A percentile compares a stretch with the other conserved stretches of the same genome.
Conservation (phyloP, 106 monocot species). For the Gastrodia elata region DNA sequence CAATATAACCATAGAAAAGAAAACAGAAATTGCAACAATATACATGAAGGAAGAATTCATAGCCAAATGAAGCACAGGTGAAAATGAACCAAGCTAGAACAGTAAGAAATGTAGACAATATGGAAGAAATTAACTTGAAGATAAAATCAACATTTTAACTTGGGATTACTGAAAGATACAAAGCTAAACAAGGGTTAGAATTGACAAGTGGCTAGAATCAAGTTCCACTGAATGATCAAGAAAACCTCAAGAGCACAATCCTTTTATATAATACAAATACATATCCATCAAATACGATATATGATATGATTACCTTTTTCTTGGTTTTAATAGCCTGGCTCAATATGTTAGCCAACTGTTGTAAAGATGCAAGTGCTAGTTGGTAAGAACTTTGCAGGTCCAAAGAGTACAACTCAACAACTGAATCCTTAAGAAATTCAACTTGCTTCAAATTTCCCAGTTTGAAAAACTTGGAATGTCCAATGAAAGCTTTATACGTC, state of each 20-base stretch:
- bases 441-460: conserved; percentile 38
- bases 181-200: neutral
- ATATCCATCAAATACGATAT: neutral
- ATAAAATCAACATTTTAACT: neutral
- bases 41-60: neutral
- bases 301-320: conserved; percentile 45
- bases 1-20: neutral
- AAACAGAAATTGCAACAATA: neutral
- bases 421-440: conserved; percentile 37
- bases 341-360: conserved; percentile 45
- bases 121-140: neutral
- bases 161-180: neutral
- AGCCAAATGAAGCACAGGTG: neutral
- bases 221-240: neutral
- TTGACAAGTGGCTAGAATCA: neutral
- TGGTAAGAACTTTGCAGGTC: conserved; percentile 51
- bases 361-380: conserved; percentile 37
- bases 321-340: conserved; percentile 41
- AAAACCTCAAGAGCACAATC: neutral
- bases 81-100: neutral
- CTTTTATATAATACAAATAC: neutral
- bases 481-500: conserved; percentile 48
- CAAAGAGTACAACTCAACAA: conserved; percentile 63
- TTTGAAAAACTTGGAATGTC: conserved; percentile 61
- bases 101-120: neutral